Evolutionary conservation across 129 eudicot genomes (phyloP).

Genomic region (Mikania micrantha): DNA sequence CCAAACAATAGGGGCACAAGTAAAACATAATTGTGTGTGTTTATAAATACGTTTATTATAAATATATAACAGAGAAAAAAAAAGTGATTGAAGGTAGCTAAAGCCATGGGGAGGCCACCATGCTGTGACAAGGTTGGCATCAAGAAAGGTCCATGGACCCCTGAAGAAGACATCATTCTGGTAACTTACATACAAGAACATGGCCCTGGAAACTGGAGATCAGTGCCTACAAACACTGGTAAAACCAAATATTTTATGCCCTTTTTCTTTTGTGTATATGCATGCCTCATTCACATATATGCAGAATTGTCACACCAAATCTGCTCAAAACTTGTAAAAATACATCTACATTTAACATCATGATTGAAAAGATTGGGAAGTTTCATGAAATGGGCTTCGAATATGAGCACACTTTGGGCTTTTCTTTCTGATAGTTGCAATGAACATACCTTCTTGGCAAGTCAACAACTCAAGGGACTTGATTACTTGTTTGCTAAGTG

Average conservation of each 20-base stretch:
- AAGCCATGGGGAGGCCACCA: constrained; percentile 79
- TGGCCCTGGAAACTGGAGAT: constrained; percentile 88
- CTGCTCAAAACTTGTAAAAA: too few relatives aligned
- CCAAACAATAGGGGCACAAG: constrained; percentile 5
- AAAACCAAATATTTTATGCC: neutral
- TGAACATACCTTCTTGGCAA: too few relatives aligned
- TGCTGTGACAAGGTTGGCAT: constrained; percentile 79
- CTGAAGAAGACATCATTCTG: constrained; percentile 78
- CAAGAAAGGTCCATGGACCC: constrained; percentile 96
- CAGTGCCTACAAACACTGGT: constrained; percentile 83
- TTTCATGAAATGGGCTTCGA: too few relatives aligned
- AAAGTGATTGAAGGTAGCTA: constrained; percentile 20
- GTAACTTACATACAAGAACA: constrained; percentile 79
- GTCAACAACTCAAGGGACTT: too few relatives aligned
- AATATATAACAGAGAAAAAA: constrained; percentile 10
- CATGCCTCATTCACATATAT: too few relatives aligned
- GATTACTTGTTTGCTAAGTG: too few relatives aligned
- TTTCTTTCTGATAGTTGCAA: too few relatives aligned
- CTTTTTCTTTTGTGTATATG: too few relatives aligned
- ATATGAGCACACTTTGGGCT: too few relatives aligned
- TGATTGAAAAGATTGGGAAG: too few relatives aligned
- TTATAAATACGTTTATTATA: constrained; percentile 5
- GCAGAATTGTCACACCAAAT: too few relatives aligned
- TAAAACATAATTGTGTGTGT: neutral
- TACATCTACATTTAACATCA: too few relatives aligned